A percentile compares a stretch with the other conserved stretches of the same genome.
These are phyloP conservation scores for Knoxia roxburghii DNA, from an alignment of 257 asterid species.

Conservation along the genomic window DNA sequence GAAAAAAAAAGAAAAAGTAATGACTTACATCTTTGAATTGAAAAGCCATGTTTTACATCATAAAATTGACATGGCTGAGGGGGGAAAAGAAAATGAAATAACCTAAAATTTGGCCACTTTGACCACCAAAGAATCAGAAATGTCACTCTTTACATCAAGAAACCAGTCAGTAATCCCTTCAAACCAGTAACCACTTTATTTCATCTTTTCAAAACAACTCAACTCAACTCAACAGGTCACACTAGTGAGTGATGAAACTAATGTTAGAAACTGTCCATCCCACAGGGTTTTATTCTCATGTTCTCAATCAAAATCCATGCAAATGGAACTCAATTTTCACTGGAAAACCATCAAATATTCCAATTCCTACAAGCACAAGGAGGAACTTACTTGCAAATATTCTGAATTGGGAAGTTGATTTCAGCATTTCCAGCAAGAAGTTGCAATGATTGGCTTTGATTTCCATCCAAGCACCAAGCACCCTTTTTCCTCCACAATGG, in stretches of 20 bases:
- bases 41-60: neutral
- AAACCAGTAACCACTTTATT: neutral
- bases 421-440: conserved; percentile 92
- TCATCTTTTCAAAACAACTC: neutral
- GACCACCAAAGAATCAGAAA: conserved; percentile 13
- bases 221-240: conserved; percentile 1
- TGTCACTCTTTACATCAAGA: conserved; percentile 3
- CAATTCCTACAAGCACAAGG: neutral
- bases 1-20: no score
- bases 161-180: neutral
- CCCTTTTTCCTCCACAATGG: conserved; percentile 70
- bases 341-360: neutral
- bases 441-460: conserved; percentile 78
- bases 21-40: neutral
- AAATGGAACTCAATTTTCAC: conserved; percentile 1
- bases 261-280: neutral
- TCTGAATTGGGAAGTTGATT: neutral
- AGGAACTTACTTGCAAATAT: neutral
- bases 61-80: neutral
- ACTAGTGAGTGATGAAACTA: neutral
- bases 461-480: conserved; percentile 87
- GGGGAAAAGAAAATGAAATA: neutral
- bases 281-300: neutral
- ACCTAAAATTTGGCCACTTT: conserved; percentile 11
- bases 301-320: neutral